Percentiles rank a stretch among this genome's conserved stretches.
Evolutionary conservation across 1,139 yeast species (phyloP).

Genomic region (Blastobotrys illinoisensis): DNA sequence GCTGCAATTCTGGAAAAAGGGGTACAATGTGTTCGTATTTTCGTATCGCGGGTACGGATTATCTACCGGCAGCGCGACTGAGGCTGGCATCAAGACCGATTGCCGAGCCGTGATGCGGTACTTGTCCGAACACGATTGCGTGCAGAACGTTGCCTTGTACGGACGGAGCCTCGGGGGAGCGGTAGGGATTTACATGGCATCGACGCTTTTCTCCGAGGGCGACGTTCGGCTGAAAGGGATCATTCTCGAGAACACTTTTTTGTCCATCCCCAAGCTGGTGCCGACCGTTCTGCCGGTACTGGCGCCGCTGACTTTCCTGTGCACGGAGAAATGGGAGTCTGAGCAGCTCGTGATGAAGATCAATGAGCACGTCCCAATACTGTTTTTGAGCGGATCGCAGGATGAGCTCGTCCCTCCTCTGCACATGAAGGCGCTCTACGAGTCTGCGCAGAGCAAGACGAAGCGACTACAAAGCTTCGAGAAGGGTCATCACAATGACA

Average conservation of each 20-base stretch:
- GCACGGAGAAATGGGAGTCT: conserved; percentile 82
- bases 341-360: conserved; percentile 53
- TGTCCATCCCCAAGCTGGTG: conserved; percentile 70
- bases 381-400: conserved; percentile 64
- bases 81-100: conserved; percentile 74
- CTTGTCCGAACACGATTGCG: conserved; percentile 47
- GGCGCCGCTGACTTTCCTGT: conserved; percentile 51
- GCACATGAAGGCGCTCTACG: conserved; percentile 66
- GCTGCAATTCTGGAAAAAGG: conserved; percentile 55
- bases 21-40: conserved; percentile 62
- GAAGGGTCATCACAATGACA: conserved; percentile 71
- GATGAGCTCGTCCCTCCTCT: conserved; percentile 91
- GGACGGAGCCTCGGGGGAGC: conserved; percentile 97
- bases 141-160: conserved; percentile 61
- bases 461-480: conserved; percentile 46
- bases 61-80: conserved; percentile 74
- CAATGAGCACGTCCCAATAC: conserved; percentile 53
- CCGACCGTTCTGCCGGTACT: conserved; percentile 77
- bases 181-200: conserved; percentile 76
- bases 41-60: conserved; percentile 92
- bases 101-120: conserved; percentile 68
- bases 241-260: conserved; percentile 79
- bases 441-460: conserved; percentile 24
- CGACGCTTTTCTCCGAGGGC: conserved; percentile 31
- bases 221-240: conserved; percentile 34